Evolutionary conservation across 2,329 filamentous ascomycete genomes (phyloP).

Genomic region (Ceratocystis cubensis): DNA sequence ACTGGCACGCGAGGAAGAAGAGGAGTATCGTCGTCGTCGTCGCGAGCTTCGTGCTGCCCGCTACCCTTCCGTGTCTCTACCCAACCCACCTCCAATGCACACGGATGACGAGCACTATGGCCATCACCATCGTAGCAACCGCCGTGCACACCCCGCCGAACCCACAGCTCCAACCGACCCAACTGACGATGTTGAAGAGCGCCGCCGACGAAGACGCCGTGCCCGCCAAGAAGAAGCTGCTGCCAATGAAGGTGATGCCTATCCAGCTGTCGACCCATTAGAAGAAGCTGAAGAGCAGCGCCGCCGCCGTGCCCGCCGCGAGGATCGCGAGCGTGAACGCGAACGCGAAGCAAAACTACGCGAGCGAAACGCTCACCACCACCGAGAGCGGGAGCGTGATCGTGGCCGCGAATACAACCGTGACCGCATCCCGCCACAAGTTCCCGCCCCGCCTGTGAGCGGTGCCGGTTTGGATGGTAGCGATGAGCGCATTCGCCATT

Average conservation of each 20-base stretch:
- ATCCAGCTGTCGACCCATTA: constrained; percentile 22
- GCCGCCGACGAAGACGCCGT: constrained; percentile 22
- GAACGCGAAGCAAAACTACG: constrained; percentile 15
- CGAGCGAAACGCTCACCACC: constrained; percentile 1
- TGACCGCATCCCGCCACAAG: constrained; percentile 25
- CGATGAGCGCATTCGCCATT: constrained; percentile 33
- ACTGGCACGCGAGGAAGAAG: constrained; percentile 36
- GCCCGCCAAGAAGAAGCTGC: constrained; percentile 27
- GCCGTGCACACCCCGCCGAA: constrained; percentile 18
- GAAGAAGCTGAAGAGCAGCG: constrained; percentile 34
- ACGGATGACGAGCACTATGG: constrained; percentile 34
- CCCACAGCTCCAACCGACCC: constrained; percentile 23
- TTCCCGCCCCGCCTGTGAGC: constrained; percentile 21
- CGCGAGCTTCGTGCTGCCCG: constrained; percentile 37
- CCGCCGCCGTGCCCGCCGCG: constrained; percentile 34
- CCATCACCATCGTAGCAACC: constrained; percentile 31
- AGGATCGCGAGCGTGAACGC: constrained; percentile 30
- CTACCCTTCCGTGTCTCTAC: not conserved
- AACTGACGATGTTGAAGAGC: constrained; percentile 3
- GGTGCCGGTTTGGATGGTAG: constrained; percentile 32
- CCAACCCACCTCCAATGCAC: constrained; percentile 25
- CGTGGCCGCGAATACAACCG: constrained; percentile 25
- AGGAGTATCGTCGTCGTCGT: constrained; percentile 41
- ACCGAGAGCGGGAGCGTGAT: constrained; percentile 6
- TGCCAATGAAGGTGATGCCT: constrained; percentile 33